Base-by-base conservation (phyloP, 345 rosid genomes). In the Eutrema yunnanense region DNA sequence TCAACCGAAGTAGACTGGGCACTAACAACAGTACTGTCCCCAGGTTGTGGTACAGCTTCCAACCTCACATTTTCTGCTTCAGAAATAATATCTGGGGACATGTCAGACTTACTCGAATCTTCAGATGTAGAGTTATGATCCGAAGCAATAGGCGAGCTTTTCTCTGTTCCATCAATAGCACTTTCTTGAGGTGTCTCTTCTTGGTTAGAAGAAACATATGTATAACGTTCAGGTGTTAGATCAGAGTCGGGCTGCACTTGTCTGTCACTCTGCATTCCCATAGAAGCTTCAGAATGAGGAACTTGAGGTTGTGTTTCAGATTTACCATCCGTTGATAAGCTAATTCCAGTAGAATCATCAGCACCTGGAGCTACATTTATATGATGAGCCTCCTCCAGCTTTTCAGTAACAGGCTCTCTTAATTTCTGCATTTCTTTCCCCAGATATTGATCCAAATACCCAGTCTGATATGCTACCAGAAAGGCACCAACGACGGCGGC, bases 371-470 rank as follows among this genome's bases (percentile, higher is more conserved):
- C 38, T 13, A 48, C 46, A 38, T 30, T 41, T 0, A 58, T 19
- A 57, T 50, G 74, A 67, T 59, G 67, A 51, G 80, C 78, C 83
- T 82, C 84, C 36, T 67, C 76, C 38, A 50, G 6, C 43, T 73
- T 78, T 11, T 59, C 60, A 54, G 41, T 46, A 56, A 44, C 49
- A 7, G 72, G 42, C 78, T 76, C 73, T 47, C 38, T 47, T 72
- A 80, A 29, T 46, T 68, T 70, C 13, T 76, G 72, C 57, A 55
- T 67, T 62, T 79, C 76, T 60, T 81, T 77, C 34, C 73, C 78
- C 8, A 87, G 54, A 69, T 80, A 80, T 22, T 81, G 62, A 67
- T 90, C 98, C 66, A 88, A 69, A 62, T 83, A 84, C 16, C 96
- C 97, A 48, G 53, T 68, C 69, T 69, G 88, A 75, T 88, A 88